Percentiles rank a stretch among this genome's conserved stretches.
These are phyloP conservation scores for Leucocoprinus sp. DNA, from an alignment of 768 basidiomycete genomes.

Conservation along the genomic window DNA sequence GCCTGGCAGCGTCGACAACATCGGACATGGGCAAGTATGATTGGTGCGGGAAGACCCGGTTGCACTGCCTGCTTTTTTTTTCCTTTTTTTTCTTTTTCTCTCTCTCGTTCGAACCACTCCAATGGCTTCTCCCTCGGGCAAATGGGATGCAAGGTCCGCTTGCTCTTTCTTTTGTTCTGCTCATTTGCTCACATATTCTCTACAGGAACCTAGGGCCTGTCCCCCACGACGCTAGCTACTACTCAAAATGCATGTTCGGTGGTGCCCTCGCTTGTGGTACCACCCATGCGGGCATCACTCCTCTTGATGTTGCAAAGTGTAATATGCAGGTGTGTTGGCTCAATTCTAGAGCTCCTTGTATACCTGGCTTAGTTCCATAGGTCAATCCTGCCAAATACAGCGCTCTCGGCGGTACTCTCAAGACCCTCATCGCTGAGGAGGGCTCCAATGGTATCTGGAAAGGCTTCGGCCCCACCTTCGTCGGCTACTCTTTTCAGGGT, in stretches of 20 bases:
- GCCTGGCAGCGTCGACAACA: slow-evolving; percentile 5
- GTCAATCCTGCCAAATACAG: slow-evolving; percentile 72
- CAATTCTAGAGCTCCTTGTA: neutral
- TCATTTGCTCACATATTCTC: slow-evolving; percentile 8
- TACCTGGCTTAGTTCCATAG: slow-evolving; percentile 25
- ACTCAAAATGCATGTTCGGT: slow-evolving; percentile 81
- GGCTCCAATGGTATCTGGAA: slow-evolving; percentile 87
- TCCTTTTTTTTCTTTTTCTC: neutral
- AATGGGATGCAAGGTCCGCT: slow-evolving; percentile 69
- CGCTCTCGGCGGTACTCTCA: slow-evolving; percentile 53
- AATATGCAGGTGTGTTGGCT: slow-evolving; percentile 70
- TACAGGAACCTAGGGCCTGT: slow-evolving; percentile 61
- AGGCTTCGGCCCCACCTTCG: slow-evolving; percentile 86
- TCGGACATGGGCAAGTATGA: slow-evolving; percentile 13
- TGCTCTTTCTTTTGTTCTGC: slow-evolving; percentile 2
- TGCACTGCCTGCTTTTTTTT: slow-evolving; percentile 19
- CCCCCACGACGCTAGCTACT: slow-evolving; percentile 69
- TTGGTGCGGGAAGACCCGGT: slow-evolving; percentile 34
- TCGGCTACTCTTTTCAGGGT: slow-evolving; percentile 94
- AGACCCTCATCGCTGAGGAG: slow-evolving; percentile 68
- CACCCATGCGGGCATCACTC: slow-evolving; percentile 84
- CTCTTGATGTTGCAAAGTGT: slow-evolving; percentile 83
- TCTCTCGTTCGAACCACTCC: slow-evolving; percentile 18
- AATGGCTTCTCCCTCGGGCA: slow-evolving; percentile 31
- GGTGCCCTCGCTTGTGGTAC: slow-evolving; percentile 82